Base-by-base conservation (phyloP, 2,329 filamentous ascomycete genomes). In the Volutella citrinella region DNA sequence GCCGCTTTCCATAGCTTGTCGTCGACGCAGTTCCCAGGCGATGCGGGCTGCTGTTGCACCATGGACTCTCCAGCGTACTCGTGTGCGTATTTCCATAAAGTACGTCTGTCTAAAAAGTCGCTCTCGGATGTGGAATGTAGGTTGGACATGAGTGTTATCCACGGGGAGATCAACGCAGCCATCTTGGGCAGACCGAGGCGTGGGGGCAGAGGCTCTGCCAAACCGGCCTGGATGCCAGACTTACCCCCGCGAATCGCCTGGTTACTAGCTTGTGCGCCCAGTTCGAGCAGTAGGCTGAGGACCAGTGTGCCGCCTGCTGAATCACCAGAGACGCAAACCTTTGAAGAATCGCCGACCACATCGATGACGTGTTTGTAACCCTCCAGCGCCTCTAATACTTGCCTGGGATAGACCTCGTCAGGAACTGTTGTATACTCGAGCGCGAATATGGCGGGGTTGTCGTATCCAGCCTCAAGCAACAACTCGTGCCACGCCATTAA, bases 381-480 rank as follows among this genome's bases (percentile, higher is more conserved):
- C 29, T 74, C 70, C 6, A 85, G 59, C 0, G 79, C 76, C 63
- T 94, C 77, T 27, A 83, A 69, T 10, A 90, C 64, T 59, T 93
- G 87, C 3, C 70, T 78, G 3, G 87, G 87, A 51, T 86, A 91
- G 10, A 71, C 72, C 11, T 75, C 72, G 46, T 89, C 83, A 2
- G 86, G 86, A 1, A 89, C 85, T 2, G 94, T 69, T 1, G 82
- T 87, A 56, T 93, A 93, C 40, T 93, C 86, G 6, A 93, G 68
- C 2, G 83, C 79, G 53, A 93, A 88, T 5, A 93, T 74, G 15
- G 84, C 83, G 1, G 87, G 87, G 52, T 90, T 93, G 9, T 65
- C 57, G 57, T 84, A 91, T 3, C 83, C 84, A 13, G 70, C 66
- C 32, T 74, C 64, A 35, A 77, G 70, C 23, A 94, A 69, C 13